These are phyloP conservation scores for Oryza longistaminata DNA, from an alignment of 176 grass and related monocot species.

Conservation along the genomic window DNA sequence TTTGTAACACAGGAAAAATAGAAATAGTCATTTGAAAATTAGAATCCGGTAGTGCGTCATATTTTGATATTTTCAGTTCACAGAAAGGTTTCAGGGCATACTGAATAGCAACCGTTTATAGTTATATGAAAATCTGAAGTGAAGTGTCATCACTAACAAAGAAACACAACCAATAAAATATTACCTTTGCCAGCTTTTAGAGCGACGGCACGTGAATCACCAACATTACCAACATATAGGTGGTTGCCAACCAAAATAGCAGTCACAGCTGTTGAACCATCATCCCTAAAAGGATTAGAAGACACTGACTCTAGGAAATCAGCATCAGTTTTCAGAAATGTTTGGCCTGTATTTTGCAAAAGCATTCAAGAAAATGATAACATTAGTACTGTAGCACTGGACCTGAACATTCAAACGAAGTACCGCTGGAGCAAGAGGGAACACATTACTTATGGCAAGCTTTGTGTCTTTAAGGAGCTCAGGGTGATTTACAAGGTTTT, in stretches of 20 bases:
- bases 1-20: neutral
- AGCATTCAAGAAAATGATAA: constrained; percentile 32
- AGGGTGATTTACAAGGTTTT: constrained; percentile 81
- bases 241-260: constrained; percentile 65
- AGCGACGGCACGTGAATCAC: constrained; percentile 83
- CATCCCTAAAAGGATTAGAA: constrained; percentile 62
- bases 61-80: neutral
- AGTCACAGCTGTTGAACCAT: constrained; percentile 86
- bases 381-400: constrained; percentile 11
- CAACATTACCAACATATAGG: constrained; percentile 90
- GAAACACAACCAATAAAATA: neutral
- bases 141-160: neutral
- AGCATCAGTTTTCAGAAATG: constrained; percentile 68
- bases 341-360: constrained; percentile 50
- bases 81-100: neutral
- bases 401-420: no score
- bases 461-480: constrained; percentile 76
- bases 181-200: constrained; percentile 74
- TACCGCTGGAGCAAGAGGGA: constrained; percentile 29
- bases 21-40: neutral
- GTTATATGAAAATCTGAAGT: neutral
- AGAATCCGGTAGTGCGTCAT: neutral
- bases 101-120: neutral
- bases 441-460: constrained; percentile 73
- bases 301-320: constrained; percentile 70